Base-by-base conservation (phyloP, 1,284 basidiomycete species). In the Gymnopus androsaceus region DNA sequence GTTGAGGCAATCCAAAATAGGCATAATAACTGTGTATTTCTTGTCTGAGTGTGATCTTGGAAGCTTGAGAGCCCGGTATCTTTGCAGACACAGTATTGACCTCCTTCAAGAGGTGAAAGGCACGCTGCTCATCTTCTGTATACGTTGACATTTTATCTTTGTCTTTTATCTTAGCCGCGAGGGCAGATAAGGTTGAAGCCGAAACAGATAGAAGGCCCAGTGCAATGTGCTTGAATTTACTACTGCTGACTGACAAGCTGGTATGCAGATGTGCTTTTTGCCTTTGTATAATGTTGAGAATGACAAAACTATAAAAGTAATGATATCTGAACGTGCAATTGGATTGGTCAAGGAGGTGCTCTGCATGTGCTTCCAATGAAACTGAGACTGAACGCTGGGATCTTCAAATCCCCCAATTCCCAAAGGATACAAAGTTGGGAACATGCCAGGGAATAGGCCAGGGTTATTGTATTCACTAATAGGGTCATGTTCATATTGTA, bases 391-490 rank as follows among this genome's bases (percentile, higher is more conserved):
- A 33, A 1, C 66, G 51, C 4, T 15, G 3, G 1, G 17, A 48
- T 70, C 64, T 11, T 71, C 67, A 58, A 70, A 69, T 0, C 70
- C 72, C 11, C 72, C 71, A 36, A 63, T 48, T 3, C 72, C 70
- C 59, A 67, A 69, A 3, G 71, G 71, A 61, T 67, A 72, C 8
- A 72, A 55, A 3, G 67, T 70, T 3, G 69, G 69, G 61, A 61
- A 72, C 61, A 71, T 67, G 4, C 61, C 62, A 17, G 68, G 69
- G 48, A 71, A 65, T 2, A 72, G 48, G 14, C 33, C 17, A 2
- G 65, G 63, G 57, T 72, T 68, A 12, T 64, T 48, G 56, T 63
- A 72, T 58, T 69, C 69, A 8, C 7, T 6, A 45, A 64, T 62
- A 3, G 64, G 58, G 12, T 40, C 51, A n/a, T n/a, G n/a, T n/a